phyloP scores from a whole-genome alignment of 805 yeast species.

The Blastobotrys parvus region DNA sequence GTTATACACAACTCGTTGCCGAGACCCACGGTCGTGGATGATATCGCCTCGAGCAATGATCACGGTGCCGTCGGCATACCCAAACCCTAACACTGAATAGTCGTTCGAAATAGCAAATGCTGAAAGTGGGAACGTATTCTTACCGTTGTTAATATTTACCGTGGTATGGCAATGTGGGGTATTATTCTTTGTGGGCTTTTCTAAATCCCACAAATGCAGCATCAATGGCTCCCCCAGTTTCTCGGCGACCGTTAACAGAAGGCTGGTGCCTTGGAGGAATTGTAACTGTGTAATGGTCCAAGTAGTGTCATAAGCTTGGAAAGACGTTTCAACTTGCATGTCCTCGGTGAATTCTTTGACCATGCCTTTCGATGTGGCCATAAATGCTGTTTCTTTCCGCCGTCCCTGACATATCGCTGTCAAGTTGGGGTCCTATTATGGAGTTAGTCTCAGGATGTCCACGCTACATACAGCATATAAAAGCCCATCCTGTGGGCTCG shows the following conservation, averaged over 20 bases:
- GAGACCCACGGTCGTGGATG: slow-evolving; percentile 78
- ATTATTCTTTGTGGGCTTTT: slow-evolving; percentile 28
- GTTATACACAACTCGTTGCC: slow-evolving; percentile 73
- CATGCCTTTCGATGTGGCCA: slow-evolving; percentile 46
- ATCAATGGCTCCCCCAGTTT: slow-evolving; percentile 60
- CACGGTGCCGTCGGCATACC: slow-evolving; percentile 79
- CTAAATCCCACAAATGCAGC: slow-evolving; percentile 67
- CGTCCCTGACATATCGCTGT: slow-evolving; percentile 52
- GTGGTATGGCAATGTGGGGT: slow-evolving; percentile 49
- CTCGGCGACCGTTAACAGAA: slow-evolving; percentile 63
- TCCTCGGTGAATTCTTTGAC: slow-evolving; percentile 50
- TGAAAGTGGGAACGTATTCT: slow-evolving; percentile 71
- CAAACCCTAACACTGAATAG: slow-evolving; percentile 61
- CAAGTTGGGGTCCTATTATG: slow-evolving; percentile 48
- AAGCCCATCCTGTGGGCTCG: slow-evolving; percentile 49
- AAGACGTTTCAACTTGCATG: slow-evolving; percentile 40
- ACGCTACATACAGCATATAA: slow-evolving; percentile 47
- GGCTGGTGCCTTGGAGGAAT: slow-evolving; percentile 39
- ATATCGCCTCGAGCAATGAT: slow-evolving; percentile 81
- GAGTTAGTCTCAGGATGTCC: background rate
- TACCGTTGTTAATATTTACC: slow-evolving; percentile 59
- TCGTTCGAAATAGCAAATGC: slow-evolving; percentile 47
- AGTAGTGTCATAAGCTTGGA: slow-evolving; percentile 56
- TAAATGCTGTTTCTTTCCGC: slow-evolving; percentile 40
- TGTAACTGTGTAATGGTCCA: slow-evolving; percentile 54